These are phyloP conservation scores for Paracamarosporium sp. DNA, from an alignment of 2,329 filamentous ascomycete species.

Conservation along the genomic window DNA sequence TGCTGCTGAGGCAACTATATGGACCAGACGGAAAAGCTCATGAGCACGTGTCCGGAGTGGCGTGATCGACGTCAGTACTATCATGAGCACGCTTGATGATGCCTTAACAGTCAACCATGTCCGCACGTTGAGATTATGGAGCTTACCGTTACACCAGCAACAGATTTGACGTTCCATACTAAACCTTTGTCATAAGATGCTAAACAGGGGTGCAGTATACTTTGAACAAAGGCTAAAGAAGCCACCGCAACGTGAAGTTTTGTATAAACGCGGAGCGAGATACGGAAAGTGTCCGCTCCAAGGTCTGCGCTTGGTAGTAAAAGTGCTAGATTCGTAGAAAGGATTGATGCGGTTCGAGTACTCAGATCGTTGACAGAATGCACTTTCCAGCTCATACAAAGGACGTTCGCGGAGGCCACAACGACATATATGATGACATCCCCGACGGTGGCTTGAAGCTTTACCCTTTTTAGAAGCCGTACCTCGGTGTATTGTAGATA, in stretches of 20 bases:
- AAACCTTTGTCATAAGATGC: neutral
- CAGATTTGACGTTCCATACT: neutral
- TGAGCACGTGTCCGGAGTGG: neutral
- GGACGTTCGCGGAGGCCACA: slow-evolving; percentile 8
- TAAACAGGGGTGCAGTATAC: slow-evolving; percentile 7
- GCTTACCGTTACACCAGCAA: neutral
- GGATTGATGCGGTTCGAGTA: slow-evolving; percentile 11
- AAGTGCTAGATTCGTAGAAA: slow-evolving; percentile 18
- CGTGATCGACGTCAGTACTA: neutral
- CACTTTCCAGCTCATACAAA: slow-evolving; percentile 10
- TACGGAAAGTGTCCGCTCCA: slow-evolving; percentile 10
- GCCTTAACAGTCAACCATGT: neutral
- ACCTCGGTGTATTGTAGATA: neutral
- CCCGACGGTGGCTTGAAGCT: neutral
- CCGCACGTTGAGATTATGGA: neutral
- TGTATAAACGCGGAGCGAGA: slow-evolving; percentile 12
- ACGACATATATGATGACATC: slow-evolving; percentile 3
- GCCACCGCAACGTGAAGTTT: slow-evolving; percentile 10
- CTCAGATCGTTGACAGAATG: slow-evolving; percentile 15
- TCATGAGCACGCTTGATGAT: neutral
- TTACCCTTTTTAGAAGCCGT: neutral
- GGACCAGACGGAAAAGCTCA: neutral
- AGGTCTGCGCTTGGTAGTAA: slow-evolving; percentile 9
- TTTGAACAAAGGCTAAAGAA: slow-evolving; percentile 10
- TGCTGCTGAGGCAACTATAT: neutral